These are phyloP conservation scores for Aspergillus asperescens DNA, from an alignment of 495 filamentous ascomycete species.

Conservation along the genomic window DNA sequence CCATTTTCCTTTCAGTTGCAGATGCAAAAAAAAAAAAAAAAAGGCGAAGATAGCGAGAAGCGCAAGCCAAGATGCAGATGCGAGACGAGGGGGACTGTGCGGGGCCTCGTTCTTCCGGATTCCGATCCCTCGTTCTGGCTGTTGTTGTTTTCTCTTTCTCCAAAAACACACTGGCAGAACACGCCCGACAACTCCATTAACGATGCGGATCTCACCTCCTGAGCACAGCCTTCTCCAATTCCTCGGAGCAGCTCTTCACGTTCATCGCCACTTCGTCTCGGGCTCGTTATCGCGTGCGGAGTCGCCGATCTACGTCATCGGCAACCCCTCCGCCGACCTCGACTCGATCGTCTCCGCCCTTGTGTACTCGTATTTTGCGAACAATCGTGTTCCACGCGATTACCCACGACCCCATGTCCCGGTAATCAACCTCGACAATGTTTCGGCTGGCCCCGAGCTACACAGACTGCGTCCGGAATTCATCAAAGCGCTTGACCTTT, in stretches of 20 bases:
- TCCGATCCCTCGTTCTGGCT: not conserved
- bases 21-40: not conserved
- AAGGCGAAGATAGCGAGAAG: not conserved
- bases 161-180: not conserved
- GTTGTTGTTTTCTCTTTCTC: not conserved
- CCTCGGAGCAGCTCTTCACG: constrained; percentile 32
- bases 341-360: constrained; percentile 86
- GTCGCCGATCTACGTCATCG: constrained; percentile 42
- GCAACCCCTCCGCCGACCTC: constrained; percentile 61
- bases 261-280: constrained; percentile 32
- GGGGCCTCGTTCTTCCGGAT: not conserved
- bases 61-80: too few relatives aligned
- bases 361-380: constrained; percentile 77
- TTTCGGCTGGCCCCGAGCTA: constrained; percentile 52
- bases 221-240: constrained; percentile 33
- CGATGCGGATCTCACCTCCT: not conserved
- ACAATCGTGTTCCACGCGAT: constrained; percentile 22
- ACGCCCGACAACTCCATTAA: not conserved
- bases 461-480: constrained; percentile 73
- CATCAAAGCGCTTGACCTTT: constrained; percentile 37
- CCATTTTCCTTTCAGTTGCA: constrained; percentile 14
- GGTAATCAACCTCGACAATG: constrained; percentile 66
- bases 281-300: constrained; percentile 22
- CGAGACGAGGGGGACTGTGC: not conserved
- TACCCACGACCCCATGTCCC: constrained; percentile 64